Evolutionary conservation across 2,329 filamentous ascomycete genomes (phyloP), one percentile per base, ranked within the genome.

Genomic region (Cladosporium sp.): DNA sequence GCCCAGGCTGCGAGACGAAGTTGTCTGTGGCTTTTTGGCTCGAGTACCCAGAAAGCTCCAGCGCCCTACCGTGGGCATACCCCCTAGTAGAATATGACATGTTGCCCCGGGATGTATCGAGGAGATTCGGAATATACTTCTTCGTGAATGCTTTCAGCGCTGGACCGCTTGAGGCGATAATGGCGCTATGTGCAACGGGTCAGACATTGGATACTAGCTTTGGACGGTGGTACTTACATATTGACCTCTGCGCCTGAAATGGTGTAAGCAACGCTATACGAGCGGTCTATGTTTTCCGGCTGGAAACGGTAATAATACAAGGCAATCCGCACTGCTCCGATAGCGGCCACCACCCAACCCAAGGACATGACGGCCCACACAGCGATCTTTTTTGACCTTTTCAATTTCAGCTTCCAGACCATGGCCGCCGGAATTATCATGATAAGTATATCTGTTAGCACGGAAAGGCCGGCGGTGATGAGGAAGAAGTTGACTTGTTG

Each of bases 111-210:
- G 22, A 28, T n/a, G 18, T 5, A 13, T 33, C 41, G 52, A 68
- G 68, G n/a, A 66, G 66, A 6, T 46, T 57, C 5, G 66, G 68
- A 53, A 65, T 58, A 7, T 68, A 43, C 32, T 61, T 58, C 4
- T 67, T 65, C 32, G 77, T 57, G 11, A 76, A 68, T 3, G 77
- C 76, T 8, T 75, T 70, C 37, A 80, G 66, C 0, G 77, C 78
- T 0, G 78, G 78, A 0, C 80, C 72, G 56, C 76, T 78, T 5
- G 78, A 77, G 0, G 76, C 78, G 41, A 78, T 68, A 56, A 81
- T 77, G 44, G 76, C 78, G 0, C 42, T 44, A 6, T 2, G 13
- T 32, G 42, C 10, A 9, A 11, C 3, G 10, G 9, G 14, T 43
- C 22, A 32, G 42, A 28, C 22, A 28, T 28, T 28, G 22, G 22